These are phyloP conservation scores for Wickerhamiella infanticola DNA, from an alignment of 1,139 yeast genomes.

Conservation along the genomic window DNA sequence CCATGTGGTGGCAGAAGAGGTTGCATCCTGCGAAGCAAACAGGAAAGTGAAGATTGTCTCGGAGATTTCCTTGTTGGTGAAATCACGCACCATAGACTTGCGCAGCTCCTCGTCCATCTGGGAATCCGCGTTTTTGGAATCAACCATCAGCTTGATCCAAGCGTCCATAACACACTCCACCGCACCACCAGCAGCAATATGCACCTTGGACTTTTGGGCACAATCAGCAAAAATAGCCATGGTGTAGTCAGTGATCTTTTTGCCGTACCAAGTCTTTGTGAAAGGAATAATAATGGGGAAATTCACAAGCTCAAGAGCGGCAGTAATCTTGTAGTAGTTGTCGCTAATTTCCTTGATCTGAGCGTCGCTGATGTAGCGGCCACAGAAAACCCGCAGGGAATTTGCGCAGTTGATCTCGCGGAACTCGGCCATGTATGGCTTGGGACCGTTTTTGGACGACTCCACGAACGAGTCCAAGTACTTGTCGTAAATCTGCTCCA, in stretches of 20 bases:
- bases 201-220: constrained; percentile 71
- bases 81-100: constrained; percentile 51
- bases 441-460: constrained; percentile 40
- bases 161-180: constrained; percentile 89
- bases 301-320: constrained; percentile 90
- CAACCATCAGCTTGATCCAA: constrained; percentile 77
- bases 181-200: constrained; percentile 61
- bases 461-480: constrained; percentile 56
- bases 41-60: constrained; percentile 92
- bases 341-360: constrained; percentile 81
- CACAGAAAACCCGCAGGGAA: constrained; percentile 86
- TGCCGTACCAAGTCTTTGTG: constrained; percentile 97
- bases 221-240: constrained; percentile 82
- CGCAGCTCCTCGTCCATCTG: constrained; percentile 29
- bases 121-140: constrained; percentile 37
- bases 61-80: constrained; percentile 79
- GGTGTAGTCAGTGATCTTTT: constrained; percentile 79
- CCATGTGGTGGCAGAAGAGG: constrained; percentile 98
- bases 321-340: constrained; percentile 79
- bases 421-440: constrained; percentile 76
- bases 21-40: constrained; percentile 96
- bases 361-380: constrained; percentile 81
- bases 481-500: constrained; percentile 67
- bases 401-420: constrained; percentile 93
- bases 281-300: constrained; percentile 92